phyloP scores from a whole-genome alignment of 1,284 basidiomycete species.

The Coniferiporia sulphurascens region DNA sequence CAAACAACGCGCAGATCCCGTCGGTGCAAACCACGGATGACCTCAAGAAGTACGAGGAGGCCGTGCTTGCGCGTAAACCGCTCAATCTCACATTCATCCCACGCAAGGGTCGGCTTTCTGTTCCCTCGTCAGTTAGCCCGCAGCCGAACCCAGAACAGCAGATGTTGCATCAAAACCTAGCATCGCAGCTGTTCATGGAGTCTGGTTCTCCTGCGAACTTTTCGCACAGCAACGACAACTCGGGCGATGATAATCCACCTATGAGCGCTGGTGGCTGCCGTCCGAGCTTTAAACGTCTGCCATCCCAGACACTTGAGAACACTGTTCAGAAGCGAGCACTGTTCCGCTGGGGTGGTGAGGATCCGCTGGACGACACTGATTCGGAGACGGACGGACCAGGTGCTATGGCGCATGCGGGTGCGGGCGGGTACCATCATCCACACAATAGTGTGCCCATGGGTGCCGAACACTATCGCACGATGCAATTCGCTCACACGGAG shows the following conservation, averaged over 20 bases:
- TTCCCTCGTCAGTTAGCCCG: constrained; percentile 11
- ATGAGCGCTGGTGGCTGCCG: constrained; percentile 22
- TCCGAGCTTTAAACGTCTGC: constrained; percentile 66
- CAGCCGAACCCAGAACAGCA: neutral
- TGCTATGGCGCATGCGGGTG: neutral
- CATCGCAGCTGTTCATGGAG: neutral
- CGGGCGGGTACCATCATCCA: neutral
- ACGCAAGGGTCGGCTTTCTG: constrained; percentile 7
- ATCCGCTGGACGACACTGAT: constrained; percentile 24
- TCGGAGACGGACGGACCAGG: constrained; percentile 12
- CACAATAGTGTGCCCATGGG: neutral
- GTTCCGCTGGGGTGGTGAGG: constrained; percentile 32
- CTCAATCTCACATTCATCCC: constrained; percentile 27
- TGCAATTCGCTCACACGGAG: constrained; percentile 8
- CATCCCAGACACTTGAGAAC: constrained; percentile 65
- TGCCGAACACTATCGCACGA: constrained; percentile 3
- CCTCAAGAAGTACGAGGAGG: constrained; percentile 66
- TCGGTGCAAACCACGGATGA: constrained; percentile 44
- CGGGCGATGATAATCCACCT: constrained; percentile 10
- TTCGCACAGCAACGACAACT: constrained; percentile 4
- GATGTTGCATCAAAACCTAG: neutral
- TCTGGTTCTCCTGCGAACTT: constrained; percentile 4
- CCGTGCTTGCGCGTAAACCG: constrained; percentile 56
- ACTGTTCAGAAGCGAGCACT: constrained; percentile 49
- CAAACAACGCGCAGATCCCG: constrained; percentile 12